Conservation (phyloP, 306 rosid species). For the Dalbergia cochinchinensis region DNA sequence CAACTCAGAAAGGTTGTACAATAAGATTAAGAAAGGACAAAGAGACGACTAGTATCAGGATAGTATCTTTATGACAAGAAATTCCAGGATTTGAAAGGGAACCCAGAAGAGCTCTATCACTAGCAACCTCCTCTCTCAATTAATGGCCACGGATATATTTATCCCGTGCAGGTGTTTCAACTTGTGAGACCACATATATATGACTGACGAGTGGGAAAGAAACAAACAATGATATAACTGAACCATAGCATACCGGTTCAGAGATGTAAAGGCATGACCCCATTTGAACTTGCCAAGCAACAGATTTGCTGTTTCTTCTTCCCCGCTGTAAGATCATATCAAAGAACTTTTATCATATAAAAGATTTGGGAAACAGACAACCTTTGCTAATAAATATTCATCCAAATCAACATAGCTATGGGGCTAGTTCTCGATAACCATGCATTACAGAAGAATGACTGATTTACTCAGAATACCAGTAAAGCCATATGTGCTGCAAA, state of each 20-base stretch:
- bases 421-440: constrained; percentile 33
- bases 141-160: constrained; percentile 1
- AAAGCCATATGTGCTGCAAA: constrained; percentile 23
- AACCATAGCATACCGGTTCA: constrained; percentile 69
- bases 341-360: constrained; percentile 32
- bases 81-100: constrained; percentile 22
- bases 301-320: constrained; percentile 86
- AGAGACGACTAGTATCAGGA: constrained; percentile 15
- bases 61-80: neutral
- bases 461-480: neutral
- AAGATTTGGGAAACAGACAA: constrained; percentile 2
- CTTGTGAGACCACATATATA: neutral
- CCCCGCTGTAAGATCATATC: constrained; percentile 72
- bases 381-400: neutral
- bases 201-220: neutral
- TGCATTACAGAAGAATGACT: constrained; percentile 12
- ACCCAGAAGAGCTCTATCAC: constrained; percentile 6
- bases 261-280: constrained; percentile 93
- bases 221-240: constrained; percentile 1
- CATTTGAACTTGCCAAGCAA: constrained; percentile 96
- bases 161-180: constrained; percentile 30
- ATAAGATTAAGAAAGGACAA: constrained; percentile 21
- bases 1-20: neutral
- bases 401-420: constrained; percentile 24
- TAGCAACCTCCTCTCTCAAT: constrained; percentile 27